Base-by-base conservation (phyloP, 441 rosid species). In the Iberis amara region DNA sequence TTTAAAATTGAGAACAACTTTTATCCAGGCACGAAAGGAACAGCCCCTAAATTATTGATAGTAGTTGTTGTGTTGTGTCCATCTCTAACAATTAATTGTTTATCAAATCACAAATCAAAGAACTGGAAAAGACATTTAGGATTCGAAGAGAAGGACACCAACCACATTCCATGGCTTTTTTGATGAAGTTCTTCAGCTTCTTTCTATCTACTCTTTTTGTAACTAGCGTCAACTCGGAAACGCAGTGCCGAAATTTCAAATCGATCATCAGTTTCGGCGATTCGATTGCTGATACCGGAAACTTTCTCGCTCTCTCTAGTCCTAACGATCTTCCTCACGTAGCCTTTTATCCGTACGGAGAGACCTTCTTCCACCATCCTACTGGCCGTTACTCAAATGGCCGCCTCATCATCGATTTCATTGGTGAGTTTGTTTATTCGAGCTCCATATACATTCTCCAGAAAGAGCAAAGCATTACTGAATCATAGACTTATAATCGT, bases 241-340 rank as follows among this genome's bases (percentile, higher is more conserved):
- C 49, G 0, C 38, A 39, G 3, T 45, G 69, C 26, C 55, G 15
- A 14, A 13, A 28, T 24, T 65, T 52, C 39, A 39, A 65, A 5
- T 66, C 70, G 5, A 66, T 66, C 70, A 66, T 66, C 7, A 66
- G 65, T 33, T 66, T 66, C 26, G 65, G 65, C 0, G 61, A 66
- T 15, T 66, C 70, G 3, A 39, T 53, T 5, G 61, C 65, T n/a
- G 70, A 59, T 55, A 66, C 70, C 1, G 70, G 70, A 26, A 66
- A 59, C 65, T 53, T 66, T 45, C 0, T 59, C n/a, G 56, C 21
- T 2, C 45, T 65, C 15, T 58, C 70, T 3, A 26, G 26, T 52
- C 70, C 60, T 24, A 59, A 46, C 18, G 5, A 39, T 1, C 61
- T 39, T 12, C 59, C 70, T 47, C 35, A 28, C 39, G 6, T 18